A percentile compares a stretch with the other conserved stretches of the same genome.
These are phyloP conservation scores for Eutreptiella sp. DNA, from an alignment of 208 protist genomes.

Conservation along the genomic window DNA sequence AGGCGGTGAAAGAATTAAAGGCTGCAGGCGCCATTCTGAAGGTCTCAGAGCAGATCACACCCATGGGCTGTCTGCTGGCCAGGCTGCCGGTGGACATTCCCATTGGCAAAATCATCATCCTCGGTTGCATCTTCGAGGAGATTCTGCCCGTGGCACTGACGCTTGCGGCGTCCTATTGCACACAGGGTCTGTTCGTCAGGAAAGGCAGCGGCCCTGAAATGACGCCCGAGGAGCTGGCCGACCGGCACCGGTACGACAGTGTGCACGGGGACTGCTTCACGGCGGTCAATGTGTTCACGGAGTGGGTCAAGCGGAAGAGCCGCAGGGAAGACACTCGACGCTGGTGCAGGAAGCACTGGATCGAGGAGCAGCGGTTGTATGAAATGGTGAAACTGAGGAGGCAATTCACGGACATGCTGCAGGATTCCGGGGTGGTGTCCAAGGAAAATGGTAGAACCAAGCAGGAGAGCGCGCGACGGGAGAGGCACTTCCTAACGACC, in stretches of 20 bases:
- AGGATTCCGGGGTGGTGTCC: background rate
- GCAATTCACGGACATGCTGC: slow-evolving; percentile 3
- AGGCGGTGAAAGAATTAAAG: no score
- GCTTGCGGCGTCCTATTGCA: no score
- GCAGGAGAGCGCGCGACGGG: no score
- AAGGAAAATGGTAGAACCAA: no score
- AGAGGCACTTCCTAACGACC: no score
- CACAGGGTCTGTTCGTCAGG: slow-evolving; percentile 2
- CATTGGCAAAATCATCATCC: slow-evolving; percentile 43
- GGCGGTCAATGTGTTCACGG: background rate
- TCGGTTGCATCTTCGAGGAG: background rate
- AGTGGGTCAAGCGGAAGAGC: background rate
- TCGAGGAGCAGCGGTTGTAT: slow-evolving; percentile 4
- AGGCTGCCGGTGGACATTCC: slow-evolving; percentile 26
- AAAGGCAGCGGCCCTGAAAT: background rate
- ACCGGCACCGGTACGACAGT: slow-evolving; percentile 9
- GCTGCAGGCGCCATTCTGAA: slow-evolving; percentile 2
- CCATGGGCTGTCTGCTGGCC: slow-evolving; percentile 26
- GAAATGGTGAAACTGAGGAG: slow-evolving; percentile 1
- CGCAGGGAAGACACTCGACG: background rate
- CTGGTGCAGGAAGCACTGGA: slow-evolving; percentile 5
- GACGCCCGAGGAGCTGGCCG: background rate
- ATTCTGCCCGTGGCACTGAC: no score
- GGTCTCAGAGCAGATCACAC: slow-evolving; percentile 34
- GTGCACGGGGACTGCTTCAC: slow-evolving; percentile 10